Evolutionary conservation across 306 rosid genomes (phyloP).

Genomic region (Dalbergia cultrata): DNA sequence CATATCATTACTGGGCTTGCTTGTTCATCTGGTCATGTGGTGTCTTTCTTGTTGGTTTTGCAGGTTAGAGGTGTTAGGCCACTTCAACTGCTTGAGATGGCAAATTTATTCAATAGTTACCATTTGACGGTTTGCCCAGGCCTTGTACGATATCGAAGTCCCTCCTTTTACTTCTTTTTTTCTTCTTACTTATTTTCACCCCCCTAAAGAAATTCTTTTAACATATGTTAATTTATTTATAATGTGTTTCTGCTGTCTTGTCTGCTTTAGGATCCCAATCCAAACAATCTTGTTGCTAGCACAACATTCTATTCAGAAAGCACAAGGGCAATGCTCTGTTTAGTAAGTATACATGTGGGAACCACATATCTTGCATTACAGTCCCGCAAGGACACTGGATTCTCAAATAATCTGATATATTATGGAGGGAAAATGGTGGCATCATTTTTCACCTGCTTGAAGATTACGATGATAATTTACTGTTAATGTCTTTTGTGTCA

Average conservation of each 20-base stretch:
- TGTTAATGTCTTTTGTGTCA: neutral
- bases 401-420: constrained; percentile 15
- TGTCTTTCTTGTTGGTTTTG: constrained; percentile 51
- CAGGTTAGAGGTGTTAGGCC: constrained; percentile 99
- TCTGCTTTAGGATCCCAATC: constrained; percentile 89
- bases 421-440: constrained; percentile 26
- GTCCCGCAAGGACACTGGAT: neutral
- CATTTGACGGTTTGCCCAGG: constrained; percentile 85
- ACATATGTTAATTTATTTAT: constrained; percentile 37
- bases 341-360: constrained; percentile 65
- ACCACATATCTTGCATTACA: constrained; percentile 24
- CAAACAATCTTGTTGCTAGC: constrained; percentile 91
- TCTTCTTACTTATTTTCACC: neutral
- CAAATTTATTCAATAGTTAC: constrained; percentile 74
- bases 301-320: constrained; percentile 92
- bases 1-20: constrained; percentile 7
- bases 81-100: constrained; percentile 84
- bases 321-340: constrained; percentile 95
- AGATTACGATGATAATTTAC: constrained; percentile 18
- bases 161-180: constrained; percentile 33
- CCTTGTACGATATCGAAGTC: constrained; percentile 71
- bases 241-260: constrained; percentile 34
- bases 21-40: constrained; percentile 36
- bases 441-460: constrained; percentile 25
- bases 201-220: constrained; percentile 38